Base-by-base conservation (phyloP, 1,139 yeast species). In the Yamadazyma dendronema region DNA sequence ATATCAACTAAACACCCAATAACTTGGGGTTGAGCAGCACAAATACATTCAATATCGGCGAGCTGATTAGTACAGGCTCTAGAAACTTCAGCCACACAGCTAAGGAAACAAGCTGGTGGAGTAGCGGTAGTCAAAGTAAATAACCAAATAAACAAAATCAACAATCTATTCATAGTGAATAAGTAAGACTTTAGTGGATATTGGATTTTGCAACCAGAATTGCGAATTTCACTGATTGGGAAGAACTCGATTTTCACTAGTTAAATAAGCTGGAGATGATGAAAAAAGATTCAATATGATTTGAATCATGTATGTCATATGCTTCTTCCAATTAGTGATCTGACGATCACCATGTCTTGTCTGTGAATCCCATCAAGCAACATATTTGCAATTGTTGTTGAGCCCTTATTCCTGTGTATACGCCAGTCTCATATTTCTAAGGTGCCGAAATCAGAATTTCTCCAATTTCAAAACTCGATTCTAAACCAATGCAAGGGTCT, bases 61-160 rank as follows among this genome's bases (percentile, higher is more conserved):
- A 65, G 72, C 8, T 43, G 49, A 2, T 38, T 34, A 3, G 54
- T 47, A 48, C 79, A 73, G 34, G 48, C 35, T 22, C 52, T 53
- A 11, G 79, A 56, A 10, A 70, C 50, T 30, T 59, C 63, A 37
- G 61, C 63, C 21, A 72, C 53, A 53, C 81, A 76, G 24, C 68
- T 55, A 17, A 76, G 48, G 41, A 74, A 64, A 46, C 81, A 75
- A 3, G 81, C 79, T 3, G 82, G 82, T 1, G 81, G 81, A 0
- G 78, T 71, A 19, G 76, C 70, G 16, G 33, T 19, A 12, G 42
- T 56, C 3, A 46, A 16, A 6, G 28, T 31, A n/a, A 40, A 15
- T 16, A 40, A 30, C n/a, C 25, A 12, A 24, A 37, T 22, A 15
- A 43, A 30, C 21, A 39, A 4, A 17, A 37, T 24, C 12, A 28